Evolutionary conservation across 2,329 filamentous ascomycete species (phyloP), one percentile per base, ranked within the genome.

Genomic region (Acrocalymma vagum): DNA sequence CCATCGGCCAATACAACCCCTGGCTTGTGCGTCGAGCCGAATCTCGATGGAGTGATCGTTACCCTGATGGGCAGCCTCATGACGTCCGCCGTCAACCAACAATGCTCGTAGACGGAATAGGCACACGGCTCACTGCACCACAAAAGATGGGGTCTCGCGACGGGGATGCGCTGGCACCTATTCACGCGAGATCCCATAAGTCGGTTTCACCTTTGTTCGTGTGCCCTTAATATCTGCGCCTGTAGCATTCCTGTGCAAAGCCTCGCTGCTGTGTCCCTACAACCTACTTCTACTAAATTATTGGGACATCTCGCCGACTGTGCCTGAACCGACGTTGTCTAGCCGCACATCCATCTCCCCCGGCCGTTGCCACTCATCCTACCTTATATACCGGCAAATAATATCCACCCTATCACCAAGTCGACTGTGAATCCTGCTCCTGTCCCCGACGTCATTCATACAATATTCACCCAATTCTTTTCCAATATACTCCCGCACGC

Each of bases 11-110:
- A 58, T 58, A 45, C 49, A 24, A 43, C 40, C 48, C 56, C 45
- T 44, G 47, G 36, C 43, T 4, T 17, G 15, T 22, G 16, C 42
- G 42, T 37, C 45, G 37, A 38, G 31, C 40, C 38, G 42, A 56
- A 54, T 60, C 49, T 50, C 48, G 38, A 51, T 53, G 41, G 40
- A 54, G 54, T 55, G 50, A 64, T 67, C 62, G 53, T 48, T 65
- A 32, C 63, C 59, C 21, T 22, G 48, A 49, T 38, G 13, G 57
- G 60, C 38, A 28, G 30, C 40, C 58, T 55, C 55, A 63, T 67
- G 63, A 67, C 63, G 63, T 64, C 38, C 43, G 29, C 34, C 31
- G 13, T 27, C 41, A 27, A 15, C 23, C 24, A 28, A 38, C 30
- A 38, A 20, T 42, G 43, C 38, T 31, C 29, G 34, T 14, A 31